A percentile compares a stretch with the other conserved stretches of the same genome.
These are phyloP conservation scores for Conticribra weissflogii DNA, from an alignment of 108 stramenopile species.

Conservation along the genomic window DNA sequence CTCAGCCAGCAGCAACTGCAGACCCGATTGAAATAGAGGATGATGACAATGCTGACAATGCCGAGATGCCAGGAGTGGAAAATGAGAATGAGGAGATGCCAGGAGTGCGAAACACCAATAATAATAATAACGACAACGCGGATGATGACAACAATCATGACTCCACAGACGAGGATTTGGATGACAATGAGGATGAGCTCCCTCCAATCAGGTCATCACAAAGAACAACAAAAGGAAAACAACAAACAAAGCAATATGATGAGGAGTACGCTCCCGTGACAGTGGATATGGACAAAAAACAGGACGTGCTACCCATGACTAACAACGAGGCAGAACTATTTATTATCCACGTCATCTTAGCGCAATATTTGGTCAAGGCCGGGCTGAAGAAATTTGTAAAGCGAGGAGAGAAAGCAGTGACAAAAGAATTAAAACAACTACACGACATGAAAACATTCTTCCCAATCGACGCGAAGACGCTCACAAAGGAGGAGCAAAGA, in stretches of 20 bases:
- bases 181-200: conserved; percentile 4
- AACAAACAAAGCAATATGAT: background rate
- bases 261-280: background rate
- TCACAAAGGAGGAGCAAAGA: conserved; percentile 29
- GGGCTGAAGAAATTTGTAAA: conserved; percentile 43
- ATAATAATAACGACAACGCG: conserved; percentile 2
- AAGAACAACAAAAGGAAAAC: conserved; percentile 1
- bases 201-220: conserved; percentile 11
- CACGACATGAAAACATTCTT: conserved; percentile 28
- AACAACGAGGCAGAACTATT: background rate
- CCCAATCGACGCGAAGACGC: conserved; percentile 14
- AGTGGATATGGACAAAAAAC: background rate
- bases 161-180: background rate
- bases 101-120: background rate
- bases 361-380: background rate
- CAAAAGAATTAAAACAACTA: conserved; percentile 55
- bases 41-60: conserved; percentile 12
- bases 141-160: conserved; percentile 1
- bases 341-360: background rate
- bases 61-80: background rate
- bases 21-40: background rate
- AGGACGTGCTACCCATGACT: background rate
- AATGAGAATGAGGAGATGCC: background rate
- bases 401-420: conserved; percentile 24
- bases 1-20: background rate